Evolutionary conservation across 768 basidiomycete species (phyloP), one percentile per base, ranked within the genome.

Genomic region (Lactarius vividus): DNA sequence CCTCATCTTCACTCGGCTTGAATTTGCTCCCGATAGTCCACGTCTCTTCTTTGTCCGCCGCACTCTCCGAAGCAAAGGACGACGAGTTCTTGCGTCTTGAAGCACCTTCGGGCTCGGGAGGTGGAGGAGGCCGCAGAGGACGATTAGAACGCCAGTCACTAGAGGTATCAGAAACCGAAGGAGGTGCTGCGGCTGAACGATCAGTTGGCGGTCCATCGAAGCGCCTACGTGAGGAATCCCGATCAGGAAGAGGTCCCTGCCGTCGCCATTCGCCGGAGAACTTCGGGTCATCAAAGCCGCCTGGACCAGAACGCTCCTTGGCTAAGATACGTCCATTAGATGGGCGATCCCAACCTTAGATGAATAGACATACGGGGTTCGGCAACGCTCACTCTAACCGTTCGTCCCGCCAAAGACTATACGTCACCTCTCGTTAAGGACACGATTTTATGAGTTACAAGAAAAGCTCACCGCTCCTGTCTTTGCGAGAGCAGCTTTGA

Each of bases 311-410:
- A 35, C 86, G 85, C 73, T 93, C 92, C 75, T 94, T 95, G 56
- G 91, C 94, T 95, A 71, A 37, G 28, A 56, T 57, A 28, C 40
- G 16, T 16, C n/a, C 10, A 37, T 61, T 8, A 65, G 60, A 61
- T 42, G 60, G 15, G 55, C 20, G 37, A 31, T 15, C 35, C 23
- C 42, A 31, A 40, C 46, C 40, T 55, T 29, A 61, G 61, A 42
- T 15, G 52, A 33, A 20, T 39, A 39, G 18, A 85, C 92, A 82
- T 75, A 96, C 94, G 93, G 71, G 96, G 89, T 74, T 98, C 97
- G 10, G 97, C 97, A 56, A 99, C 97, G 75, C 89, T 94, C 65
- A 98, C 88, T 65, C 97, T 85, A 68, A 99, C 81, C 23, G 82
- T 85, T 65, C 97, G 84, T 28, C 93, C 92, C 26, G 87, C 85